Evolutionary conservation across 495 filamentous ascomycete species (phyloP).

Genomic region (Aspergillus incahuasiensis): DNA sequence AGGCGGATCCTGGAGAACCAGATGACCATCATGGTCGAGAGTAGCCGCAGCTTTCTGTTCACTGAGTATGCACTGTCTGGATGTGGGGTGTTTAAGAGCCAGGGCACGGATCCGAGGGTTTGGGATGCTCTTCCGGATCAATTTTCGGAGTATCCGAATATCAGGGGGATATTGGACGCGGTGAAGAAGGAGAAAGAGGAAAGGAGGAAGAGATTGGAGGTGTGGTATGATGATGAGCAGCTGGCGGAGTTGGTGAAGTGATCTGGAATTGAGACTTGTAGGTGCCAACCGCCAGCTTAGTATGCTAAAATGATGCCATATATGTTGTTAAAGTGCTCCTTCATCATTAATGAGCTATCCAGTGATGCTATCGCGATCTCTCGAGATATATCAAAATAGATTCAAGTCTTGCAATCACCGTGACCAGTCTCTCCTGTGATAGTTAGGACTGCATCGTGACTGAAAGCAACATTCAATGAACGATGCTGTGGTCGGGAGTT

Average conservation of each 20-base stretch:
- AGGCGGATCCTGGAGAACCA: slow-evolving; percentile 35
- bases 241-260: slow-evolving; percentile 17
- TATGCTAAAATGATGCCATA: too few species aligned
- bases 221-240: slow-evolving; percentile 27
- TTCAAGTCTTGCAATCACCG: too few species aligned
- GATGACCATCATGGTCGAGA: slow-evolving; percentile 39
- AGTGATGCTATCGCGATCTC: too few species aligned
- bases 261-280: background rate
- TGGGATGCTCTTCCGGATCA: slow-evolving; percentile 40
- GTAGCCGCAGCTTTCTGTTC: slow-evolving; percentile 37
- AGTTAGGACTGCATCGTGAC: too few species aligned
- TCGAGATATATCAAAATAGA: too few species aligned
- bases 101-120: slow-evolving; percentile 37
- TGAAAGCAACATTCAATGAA: too few species aligned
- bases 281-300: too few species aligned
- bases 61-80: slow-evolving; percentile 36
- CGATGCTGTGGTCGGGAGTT: background rate
- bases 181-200: slow-evolving; percentile 32
- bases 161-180: slow-evolving; percentile 28
- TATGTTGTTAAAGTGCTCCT: too few species aligned
- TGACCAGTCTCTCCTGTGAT: too few species aligned
- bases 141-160: slow-evolving; percentile 36
- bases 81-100: slow-evolving; percentile 32
- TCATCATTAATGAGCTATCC: too few species aligned
- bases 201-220: slow-evolving; percentile 21